phyloP scores from a whole-genome alignment of 352 stramenopile species.

The Globisporangium megalacanthum region DNA sequence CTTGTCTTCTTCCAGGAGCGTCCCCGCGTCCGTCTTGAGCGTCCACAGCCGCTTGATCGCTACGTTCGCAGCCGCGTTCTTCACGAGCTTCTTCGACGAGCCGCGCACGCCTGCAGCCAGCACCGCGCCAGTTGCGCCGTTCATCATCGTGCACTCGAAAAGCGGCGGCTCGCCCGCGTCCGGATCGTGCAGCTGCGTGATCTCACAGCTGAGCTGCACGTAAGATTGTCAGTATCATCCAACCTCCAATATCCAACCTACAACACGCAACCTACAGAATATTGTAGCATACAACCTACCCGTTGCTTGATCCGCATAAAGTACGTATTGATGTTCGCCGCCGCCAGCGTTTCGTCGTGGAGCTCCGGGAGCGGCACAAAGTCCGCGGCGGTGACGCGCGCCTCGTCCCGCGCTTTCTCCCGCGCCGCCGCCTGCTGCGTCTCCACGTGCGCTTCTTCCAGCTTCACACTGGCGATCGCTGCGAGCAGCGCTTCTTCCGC shows the following conservation, averaged over 20 bases:
- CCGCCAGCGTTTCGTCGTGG: slow-evolving; percentile 64
- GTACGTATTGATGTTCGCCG: slow-evolving; percentile 46
- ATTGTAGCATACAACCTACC: slow-evolving; percentile 12
- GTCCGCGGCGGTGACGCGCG: slow-evolving; percentile 27
- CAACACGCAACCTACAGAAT: not conserved
- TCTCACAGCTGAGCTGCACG: slow-evolving; percentile 34
- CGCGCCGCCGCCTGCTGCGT: slow-evolving; percentile 26
- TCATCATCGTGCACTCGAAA: slow-evolving; percentile 51
- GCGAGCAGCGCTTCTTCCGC: slow-evolving; percentile 25
- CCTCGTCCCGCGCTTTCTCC: slow-evolving; percentile 33
- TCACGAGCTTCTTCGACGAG: slow-evolving; percentile 59
- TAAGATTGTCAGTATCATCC: not conserved
- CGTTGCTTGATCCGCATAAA: slow-evolving; percentile 61
- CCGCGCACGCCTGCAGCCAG: slow-evolving; percentile 51
- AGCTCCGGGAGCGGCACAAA: slow-evolving; percentile 34
- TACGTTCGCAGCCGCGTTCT: slow-evolving; percentile 59
- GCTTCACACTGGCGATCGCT: slow-evolving; percentile 31
- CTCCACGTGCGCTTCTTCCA: slow-evolving; percentile 25
- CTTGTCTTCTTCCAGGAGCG: slow-evolving; percentile 45
- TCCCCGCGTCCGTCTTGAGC: slow-evolving; percentile 56
- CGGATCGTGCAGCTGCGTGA: slow-evolving; percentile 34
- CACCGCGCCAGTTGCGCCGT: slow-evolving; percentile 29
- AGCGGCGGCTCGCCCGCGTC: slow-evolving; percentile 51
- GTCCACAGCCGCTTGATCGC: slow-evolving; percentile 74
- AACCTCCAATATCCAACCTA: not conserved